Percentiles rank a stretch among this genome's conserved stretches.
Conservation (phyloP, 345 rosid genomes). For the Sisymbrium irio region DNA sequence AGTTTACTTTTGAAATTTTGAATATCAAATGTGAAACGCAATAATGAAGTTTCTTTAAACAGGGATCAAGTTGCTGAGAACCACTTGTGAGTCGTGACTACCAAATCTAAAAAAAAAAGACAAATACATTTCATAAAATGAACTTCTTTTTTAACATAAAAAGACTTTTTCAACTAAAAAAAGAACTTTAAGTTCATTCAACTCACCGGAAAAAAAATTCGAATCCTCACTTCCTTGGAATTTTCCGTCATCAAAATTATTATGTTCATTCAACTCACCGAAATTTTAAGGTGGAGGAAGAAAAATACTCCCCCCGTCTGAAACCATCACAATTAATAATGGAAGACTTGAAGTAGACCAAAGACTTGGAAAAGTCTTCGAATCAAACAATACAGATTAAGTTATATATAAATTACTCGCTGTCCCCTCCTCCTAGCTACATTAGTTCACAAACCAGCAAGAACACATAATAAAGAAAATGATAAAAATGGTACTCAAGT, state of each 20-base stretch:
- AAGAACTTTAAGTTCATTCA: no score
- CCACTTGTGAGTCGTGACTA: no score
- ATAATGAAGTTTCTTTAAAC: no score
- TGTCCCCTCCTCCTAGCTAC: constrained; percentile 12
- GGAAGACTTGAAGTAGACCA: constrained; percentile 26
- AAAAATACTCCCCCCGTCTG: constrained; percentile 12
- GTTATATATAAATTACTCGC: background rate
- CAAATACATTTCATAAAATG: no score
- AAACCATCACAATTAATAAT: constrained; percentile 8
- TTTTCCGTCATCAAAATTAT: constrained; percentile 10
- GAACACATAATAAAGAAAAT: background rate
- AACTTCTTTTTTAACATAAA: no score
- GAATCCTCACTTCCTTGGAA: background rate
- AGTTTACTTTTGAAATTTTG: no score
- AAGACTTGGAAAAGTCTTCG: constrained; percentile 25
- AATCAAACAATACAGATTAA: background rate
- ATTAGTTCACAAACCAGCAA: constrained; percentile 13
- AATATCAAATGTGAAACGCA: no score
- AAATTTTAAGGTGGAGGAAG: constrained; percentile 4
- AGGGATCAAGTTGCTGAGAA: no score
- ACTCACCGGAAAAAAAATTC: no score
- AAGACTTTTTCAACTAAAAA: no score
- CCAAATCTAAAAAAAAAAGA: no score
- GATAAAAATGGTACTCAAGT: background rate
- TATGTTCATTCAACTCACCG: constrained; percentile 3